These are phyloP conservation scores for Pseudofabraea citricarpa DNA, from an alignment of 2,329 filamentous ascomycete species.

Conservation along the genomic window DNA sequence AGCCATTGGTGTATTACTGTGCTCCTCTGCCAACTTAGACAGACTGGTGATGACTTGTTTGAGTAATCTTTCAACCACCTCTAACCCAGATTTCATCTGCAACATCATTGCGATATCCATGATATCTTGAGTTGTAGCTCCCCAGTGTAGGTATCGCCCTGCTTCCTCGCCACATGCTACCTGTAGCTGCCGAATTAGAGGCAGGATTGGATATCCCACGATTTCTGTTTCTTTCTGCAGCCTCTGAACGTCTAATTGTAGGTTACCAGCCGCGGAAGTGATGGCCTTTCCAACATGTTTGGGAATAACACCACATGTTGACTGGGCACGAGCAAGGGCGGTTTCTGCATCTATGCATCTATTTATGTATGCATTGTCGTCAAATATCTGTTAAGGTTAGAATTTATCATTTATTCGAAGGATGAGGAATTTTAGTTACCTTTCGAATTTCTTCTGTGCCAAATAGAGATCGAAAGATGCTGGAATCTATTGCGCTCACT, in stretches of 20 bases:
- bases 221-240: conserved; percentile 40
- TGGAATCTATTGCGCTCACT: conserved; percentile 38
- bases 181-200: conserved; percentile 43
- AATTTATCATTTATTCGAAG: neutral
- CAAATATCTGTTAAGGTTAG: conserved; percentile 32
- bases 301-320: conserved; percentile 41
- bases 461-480: conserved; percentile 45
- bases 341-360: conserved; percentile 46
- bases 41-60: conserved; percentile 37
- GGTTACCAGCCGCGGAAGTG: conserved; percentile 25
- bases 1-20: conserved; percentile 51
- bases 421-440: conserved; percentile 5
- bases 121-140: conserved; percentile 54
- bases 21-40: conserved; percentile 34
- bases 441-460: conserved; percentile 46
- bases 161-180: conserved; percentile 26
- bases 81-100: conserved; percentile 46
- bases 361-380: conserved; percentile 43
- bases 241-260: conserved; percentile 37
- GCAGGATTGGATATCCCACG: conserved; percentile 49
- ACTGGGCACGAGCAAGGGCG: conserved; percentile 46
- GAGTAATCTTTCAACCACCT: conserved; percentile 41
- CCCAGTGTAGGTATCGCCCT: conserved; percentile 51
- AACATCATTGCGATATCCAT: conserved; percentile 50
- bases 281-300: conserved; percentile 29